Evolutionary conservation across 2,329 filamentous ascomycete species (phyloP), one percentile per base, ranked within the genome.

Genomic region (Ascochyta fabae): DNA sequence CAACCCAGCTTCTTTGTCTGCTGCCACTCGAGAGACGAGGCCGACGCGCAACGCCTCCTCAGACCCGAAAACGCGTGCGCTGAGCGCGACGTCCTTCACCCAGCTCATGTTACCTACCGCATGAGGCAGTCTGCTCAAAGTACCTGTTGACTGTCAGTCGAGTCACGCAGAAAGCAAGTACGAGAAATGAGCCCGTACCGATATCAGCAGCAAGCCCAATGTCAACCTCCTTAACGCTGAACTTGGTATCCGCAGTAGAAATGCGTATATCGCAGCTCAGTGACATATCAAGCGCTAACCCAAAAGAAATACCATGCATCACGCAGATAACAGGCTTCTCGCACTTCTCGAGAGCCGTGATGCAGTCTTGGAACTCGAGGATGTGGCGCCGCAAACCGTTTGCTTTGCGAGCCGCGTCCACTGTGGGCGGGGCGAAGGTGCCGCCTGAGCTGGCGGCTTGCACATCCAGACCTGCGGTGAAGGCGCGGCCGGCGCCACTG

Each of bases 401-500:
- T 23, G 75, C 75, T 62, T 79, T 85, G 60, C 91, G 84, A 2
- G 89, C 89, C 0, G 80, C 73, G 71, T 96, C 92, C 10, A 56
- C 62, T n/a, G 35, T 40, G 10, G 58, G 31, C 13, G 52, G 33
- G 4, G 64, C 41, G 19, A 84, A 68, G 1, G 80, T 75, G 31
- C 81, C 80, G 29, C 81, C 80, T 65, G 85, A 68, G 12, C 82
- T 82, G 12, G 89, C 88, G 7, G 88, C 87, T 70, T 88, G 68
- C 5, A 97, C 88, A 75, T 98, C 94, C 19, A 98, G 80, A 0
- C 94, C 94, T 0, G 91, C 83, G 2, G 90, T 93, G 79, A 97
- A 98, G 27, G 91, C 93, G 64, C 87, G 85, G 36, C 94, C 94
- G 19, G 89, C 88, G 49, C 90, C 92, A 24, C 89, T 91, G 65